Percentiles rank a stretch among this genome's conserved stretches.
phyloP scores from a whole-genome alignment of 768 basidiomycete species.

The Rhodotorula paludigena region DNA sequence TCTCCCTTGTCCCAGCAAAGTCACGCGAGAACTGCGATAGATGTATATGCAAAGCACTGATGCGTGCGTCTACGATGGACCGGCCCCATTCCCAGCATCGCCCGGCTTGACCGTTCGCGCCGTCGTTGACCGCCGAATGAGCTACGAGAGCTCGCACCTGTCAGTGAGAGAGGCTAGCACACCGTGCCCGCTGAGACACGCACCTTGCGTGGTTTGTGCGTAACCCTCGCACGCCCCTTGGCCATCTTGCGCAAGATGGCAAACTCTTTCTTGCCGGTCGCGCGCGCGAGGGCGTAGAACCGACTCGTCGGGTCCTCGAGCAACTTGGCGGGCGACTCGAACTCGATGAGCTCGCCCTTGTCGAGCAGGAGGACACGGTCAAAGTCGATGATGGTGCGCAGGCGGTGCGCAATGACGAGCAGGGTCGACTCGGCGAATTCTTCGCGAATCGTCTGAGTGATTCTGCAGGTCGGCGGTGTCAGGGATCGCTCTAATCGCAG shows the following conservation, averaged over 20 bases:
- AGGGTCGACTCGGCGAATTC: conserved; percentile 42
- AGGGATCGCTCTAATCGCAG: too few species aligned
- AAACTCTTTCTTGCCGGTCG: conserved; percentile 33
- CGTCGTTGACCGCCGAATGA: not conserved
- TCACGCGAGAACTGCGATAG: too few species aligned
- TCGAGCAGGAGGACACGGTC: conserved; percentile 41
- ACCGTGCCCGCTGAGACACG: too few species aligned
- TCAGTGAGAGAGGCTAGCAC: too few species aligned
- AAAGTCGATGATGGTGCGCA: conserved; percentile 41
- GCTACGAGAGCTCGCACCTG: too few species aligned
- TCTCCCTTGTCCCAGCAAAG: too few species aligned
- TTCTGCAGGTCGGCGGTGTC: not conserved
- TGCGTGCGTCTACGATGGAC: too few species aligned
- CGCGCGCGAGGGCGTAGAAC: conserved; percentile 41
- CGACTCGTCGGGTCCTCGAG: conserved; percentile 38
- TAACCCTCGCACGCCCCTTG: conserved; percentile 12
- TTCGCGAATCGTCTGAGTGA: conserved; percentile 36
- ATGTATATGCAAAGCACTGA: too few species aligned
- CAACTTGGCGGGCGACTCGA: conserved; percentile 38
- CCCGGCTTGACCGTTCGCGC: not conserved
- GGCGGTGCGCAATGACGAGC: conserved; percentile 38
- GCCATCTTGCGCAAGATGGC: conserved; percentile 28
- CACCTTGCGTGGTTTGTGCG: conserved; percentile 34
- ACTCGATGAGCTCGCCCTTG: conserved; percentile 39
- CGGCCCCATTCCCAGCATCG: too few species aligned